These are phyloP conservation scores for Aspergillus texensis DNA, from an alignment of 2,329 filamentous ascomycete species.

Conservation along the genomic window DNA sequence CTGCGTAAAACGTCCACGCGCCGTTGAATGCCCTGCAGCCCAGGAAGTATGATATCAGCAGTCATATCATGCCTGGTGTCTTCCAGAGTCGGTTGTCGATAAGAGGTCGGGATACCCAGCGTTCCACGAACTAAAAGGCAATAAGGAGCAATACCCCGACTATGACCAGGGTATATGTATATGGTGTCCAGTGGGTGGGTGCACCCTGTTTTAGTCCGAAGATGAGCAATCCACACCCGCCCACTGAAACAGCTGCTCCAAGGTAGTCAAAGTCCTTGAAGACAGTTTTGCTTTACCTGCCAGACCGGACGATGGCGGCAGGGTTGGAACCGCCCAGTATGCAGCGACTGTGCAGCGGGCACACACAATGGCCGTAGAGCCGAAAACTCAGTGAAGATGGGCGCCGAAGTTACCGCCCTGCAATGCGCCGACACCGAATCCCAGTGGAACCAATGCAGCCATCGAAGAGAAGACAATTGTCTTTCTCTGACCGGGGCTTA, in stretches of 20 bases:
- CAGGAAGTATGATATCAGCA: slow-evolving; percentile 45
- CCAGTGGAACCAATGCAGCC: slow-evolving; percentile 48
- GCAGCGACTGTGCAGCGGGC: slow-evolving; percentile 23
- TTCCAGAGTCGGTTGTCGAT: slow-evolving; percentile 47
- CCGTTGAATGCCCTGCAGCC: slow-evolving; percentile 46
- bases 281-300: background rate
- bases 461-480: slow-evolving; percentile 33
- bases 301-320: background rate
- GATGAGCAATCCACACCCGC: slow-evolving; percentile 45
- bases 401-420: slow-evolving; percentile 43
- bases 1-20: slow-evolving; percentile 39
- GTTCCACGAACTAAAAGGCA: slow-evolving; percentile 50
- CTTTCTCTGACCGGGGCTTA: slow-evolving; percentile 42
- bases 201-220: slow-evolving; percentile 58
- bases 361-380: slow-evolving; percentile 41
- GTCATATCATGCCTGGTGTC: slow-evolving; percentile 39
- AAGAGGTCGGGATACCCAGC: slow-evolving; percentile 44
- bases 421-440: slow-evolving; percentile 43
- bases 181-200: slow-evolving; percentile 50
- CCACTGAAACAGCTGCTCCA: background rate
- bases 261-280: slow-evolving; percentile 4
- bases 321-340: background rate
- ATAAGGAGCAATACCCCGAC: slow-evolving; percentile 48
- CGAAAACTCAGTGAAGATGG: slow-evolving; percentile 45
- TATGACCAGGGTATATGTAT: slow-evolving; percentile 51